These are phyloP conservation scores for Lipomyces yamanashiensis DNA, from an alignment of 805 yeast species.

Conservation along the genomic window DNA sequence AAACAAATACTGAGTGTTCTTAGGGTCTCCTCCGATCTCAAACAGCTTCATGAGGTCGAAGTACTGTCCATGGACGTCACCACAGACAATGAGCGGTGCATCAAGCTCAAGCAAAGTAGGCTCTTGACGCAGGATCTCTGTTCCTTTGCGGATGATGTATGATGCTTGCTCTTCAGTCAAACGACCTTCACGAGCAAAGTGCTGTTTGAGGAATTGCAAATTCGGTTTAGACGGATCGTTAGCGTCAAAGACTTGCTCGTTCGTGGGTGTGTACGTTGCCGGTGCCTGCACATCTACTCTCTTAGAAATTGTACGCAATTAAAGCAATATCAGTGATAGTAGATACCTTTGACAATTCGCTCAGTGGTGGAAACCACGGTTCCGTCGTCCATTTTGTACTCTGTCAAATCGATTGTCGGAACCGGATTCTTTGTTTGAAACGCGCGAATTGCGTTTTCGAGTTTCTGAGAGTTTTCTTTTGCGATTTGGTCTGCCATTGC, in stretches of 20 bases:
- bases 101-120: slow-evolving; percentile 81
- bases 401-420: slow-evolving; percentile 50
- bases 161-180: slow-evolving; percentile 71
- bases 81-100: slow-evolving; percentile 95
- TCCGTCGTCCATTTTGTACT: slow-evolving; percentile 64
- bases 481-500: neutral
- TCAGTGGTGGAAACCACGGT: slow-evolving; percentile 58
- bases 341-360: slow-evolving; percentile 52
- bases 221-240: slow-evolving; percentile 65
- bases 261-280: slow-evolving; percentile 64
- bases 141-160: slow-evolving; percentile 67
- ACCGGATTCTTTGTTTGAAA: slow-evolving; percentile 43
- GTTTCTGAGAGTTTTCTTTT: slow-evolving; percentile 34
- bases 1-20: slow-evolving; percentile 74
- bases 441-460: slow-evolving; percentile 47
- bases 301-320: neutral
- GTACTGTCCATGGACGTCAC: slow-evolving; percentile 96
- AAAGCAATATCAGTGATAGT: neutral
- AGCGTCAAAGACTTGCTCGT: slow-evolving; percentile 66
- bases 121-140: slow-evolving; percentile 64
- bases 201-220: slow-evolving; percentile 69
- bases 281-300: slow-evolving; percentile 64
- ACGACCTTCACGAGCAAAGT: slow-evolving; percentile 81
- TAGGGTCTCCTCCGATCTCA: slow-evolving; percentile 92
- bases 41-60: slow-evolving; percentile 87